Evolutionary conservation across 768 basidiomycete genomes (phyloP).

Genomic region (Tulasnella sp.): DNA sequence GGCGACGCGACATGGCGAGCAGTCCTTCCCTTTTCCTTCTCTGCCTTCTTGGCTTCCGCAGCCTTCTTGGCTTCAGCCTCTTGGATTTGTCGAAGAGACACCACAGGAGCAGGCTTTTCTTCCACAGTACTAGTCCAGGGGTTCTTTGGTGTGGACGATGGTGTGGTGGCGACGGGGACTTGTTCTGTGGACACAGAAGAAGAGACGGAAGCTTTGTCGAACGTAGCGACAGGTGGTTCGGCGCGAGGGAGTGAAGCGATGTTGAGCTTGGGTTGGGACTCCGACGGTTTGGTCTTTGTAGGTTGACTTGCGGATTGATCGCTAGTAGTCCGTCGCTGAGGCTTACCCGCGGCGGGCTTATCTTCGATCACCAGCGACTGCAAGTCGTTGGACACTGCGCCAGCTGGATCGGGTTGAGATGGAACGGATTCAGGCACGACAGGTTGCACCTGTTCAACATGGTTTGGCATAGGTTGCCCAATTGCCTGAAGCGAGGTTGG

Average conservation of each 20-base stretch:
- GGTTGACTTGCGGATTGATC: background rate
- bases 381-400: no score
- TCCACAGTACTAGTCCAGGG: conserved; percentile 8
- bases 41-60: conserved; percentile 58
- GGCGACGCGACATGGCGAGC: conserved; percentile 27
- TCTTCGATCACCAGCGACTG: no score
- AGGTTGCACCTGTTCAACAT: no score
- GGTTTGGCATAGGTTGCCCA: no score
- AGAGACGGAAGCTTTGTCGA: background rate
- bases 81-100: conserved; percentile 87
- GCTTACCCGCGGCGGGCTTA: no score
- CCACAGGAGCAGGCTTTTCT: conserved; percentile 27
- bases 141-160: conserved; percentile 2
- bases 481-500: no score
- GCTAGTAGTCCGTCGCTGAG: no score
- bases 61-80: conserved; percentile 77
- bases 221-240: no score
- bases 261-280: background rate
- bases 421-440: no score
- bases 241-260: background rate
- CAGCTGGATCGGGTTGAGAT: no score
- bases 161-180: conserved; percentile 7
- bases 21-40: conserved; percentile 50
- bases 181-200: background rate
- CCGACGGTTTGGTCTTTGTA: background rate